These are phyloP conservation scores for Agrostemma githago DNA, from an alignment of 148 eudicot species.

Conservation along the genomic window DNA sequence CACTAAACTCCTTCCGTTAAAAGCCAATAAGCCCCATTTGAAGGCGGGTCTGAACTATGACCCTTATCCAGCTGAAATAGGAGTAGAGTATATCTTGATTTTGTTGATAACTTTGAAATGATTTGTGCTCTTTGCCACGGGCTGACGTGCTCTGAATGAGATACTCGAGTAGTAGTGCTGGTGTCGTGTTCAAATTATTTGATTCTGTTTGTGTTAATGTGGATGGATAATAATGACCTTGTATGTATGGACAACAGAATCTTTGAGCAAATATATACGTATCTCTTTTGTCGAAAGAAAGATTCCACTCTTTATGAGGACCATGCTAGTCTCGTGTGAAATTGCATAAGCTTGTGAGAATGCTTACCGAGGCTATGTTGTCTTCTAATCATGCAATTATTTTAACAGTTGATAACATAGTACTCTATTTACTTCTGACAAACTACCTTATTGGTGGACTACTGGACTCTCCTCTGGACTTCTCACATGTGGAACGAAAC, in stretches of 20 bases:
- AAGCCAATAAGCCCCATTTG: too few species aligned
- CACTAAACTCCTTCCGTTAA: not conserved
- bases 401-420: too few species aligned
- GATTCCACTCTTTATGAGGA: slow-evolving; percentile 7
- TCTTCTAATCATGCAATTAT: not conserved
- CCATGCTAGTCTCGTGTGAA: slow-evolving; percentile 4
- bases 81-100: not conserved
- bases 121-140: not conserved
- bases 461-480: too few species aligned
- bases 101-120: slow-evolving; percentile 7
- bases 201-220: slow-evolving; percentile 10
- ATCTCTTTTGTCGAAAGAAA: slow-evolving; percentile 6
- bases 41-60: too few species aligned
- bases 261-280: not conserved
- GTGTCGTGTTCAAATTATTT: not conserved
- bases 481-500: too few species aligned
- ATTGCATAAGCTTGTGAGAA: slow-evolving; percentile 3
- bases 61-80: not conserved
- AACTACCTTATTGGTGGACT: too few species aligned
- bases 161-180: not conserved
- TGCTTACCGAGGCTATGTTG: not conserved
- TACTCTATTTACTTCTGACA: too few species aligned
- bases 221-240: not conserved
- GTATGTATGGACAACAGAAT: slow-evolving; percentile 12
- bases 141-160: not conserved